Base-by-base conservation (phyloP, 768 basidiomycete genomes). In the Russula lepida region DNA sequence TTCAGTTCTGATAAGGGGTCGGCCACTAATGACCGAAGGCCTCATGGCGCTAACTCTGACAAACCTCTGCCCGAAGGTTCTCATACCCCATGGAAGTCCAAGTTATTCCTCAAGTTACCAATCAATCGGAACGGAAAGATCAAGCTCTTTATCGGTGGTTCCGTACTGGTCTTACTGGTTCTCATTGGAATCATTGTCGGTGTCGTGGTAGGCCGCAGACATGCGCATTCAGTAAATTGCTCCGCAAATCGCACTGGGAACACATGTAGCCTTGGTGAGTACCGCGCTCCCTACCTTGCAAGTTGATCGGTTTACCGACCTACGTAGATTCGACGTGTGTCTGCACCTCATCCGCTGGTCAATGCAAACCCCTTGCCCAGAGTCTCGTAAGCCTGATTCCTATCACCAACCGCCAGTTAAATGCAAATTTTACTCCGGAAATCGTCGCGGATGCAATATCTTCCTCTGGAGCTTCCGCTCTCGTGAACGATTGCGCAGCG, bases 301-400 rank as follows among this genome's bases (percentile, higher is more conserved):
- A 23, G 17, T 21, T 28, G 37, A 53, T 39, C 19, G 33, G 27
- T 64, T 66, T 12, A 64, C 32, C 47, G 27, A 59, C n/a, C 9
- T 27, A n/a, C 41, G 46, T 63, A 86, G 84, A 85, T 73, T 76
- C 83, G 1, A 82, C 83, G 0, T 88, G 85, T 67, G 75, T 81
- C 39, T 86, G 85, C 65, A 79, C 81, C 13, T 78, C 81, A 2
- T 70, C 72, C n/a, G 50, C 71, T 3, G 71, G 72, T n/a, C 74
- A 71, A 61, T 84, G 84, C 64, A 76, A 80, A 49, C 76, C 75
- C 27, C 69, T 88, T 11, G 84, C 85, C 0, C 76, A 80, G 68
- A 78, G 73, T 58, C 68, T 88, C 44, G 65, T 82, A 25, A 70
- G 76, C 54, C 73, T 85, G 17, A 68, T 81, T 9, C 81, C 84